phyloP scores from a whole-genome alignment of 2,329 filamentous ascomycete species.

The Alternaria metachromatica region DNA sequence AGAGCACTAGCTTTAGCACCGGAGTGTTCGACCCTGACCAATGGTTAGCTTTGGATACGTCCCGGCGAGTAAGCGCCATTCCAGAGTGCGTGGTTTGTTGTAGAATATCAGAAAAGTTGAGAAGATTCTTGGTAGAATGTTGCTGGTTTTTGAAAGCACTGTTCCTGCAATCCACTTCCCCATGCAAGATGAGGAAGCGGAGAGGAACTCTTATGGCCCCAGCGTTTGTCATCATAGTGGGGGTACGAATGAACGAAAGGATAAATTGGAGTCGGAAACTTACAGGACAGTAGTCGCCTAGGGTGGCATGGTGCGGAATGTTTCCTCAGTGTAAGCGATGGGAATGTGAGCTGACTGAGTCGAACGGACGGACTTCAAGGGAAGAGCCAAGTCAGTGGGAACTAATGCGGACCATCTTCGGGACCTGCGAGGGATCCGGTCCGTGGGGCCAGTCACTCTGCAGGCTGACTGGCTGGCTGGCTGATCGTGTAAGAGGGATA shows the following conservation, averaged over 20 bases:
- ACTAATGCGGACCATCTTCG: neutral
- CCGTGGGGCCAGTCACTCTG: neutral
- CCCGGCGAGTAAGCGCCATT: neutral
- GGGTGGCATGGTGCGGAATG: neutral
- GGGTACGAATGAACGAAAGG: neutral
- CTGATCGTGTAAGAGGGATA: neutral
- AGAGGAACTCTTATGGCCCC: constrained; percentile 44
- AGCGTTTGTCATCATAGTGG: constrained; percentile 41
- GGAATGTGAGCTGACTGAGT: neutral
- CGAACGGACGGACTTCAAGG: neutral
- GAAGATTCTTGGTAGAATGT: constrained; percentile 28
- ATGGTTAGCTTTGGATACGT: constrained; percentile 4
- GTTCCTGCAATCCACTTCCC: constrained; percentile 23
- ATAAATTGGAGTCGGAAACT: neutral
- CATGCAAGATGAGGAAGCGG: neutral
- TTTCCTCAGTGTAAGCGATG: neutral
- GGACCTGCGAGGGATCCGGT: neutral
- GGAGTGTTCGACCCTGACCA: neutral
- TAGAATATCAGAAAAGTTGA: constrained; percentile 27
- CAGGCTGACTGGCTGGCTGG: neutral
- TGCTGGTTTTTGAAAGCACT: constrained; percentile 32
- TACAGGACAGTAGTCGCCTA: neutral
- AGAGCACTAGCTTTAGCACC: neutral
- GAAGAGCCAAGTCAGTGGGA: neutral
- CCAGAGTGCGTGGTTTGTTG: neutral